These are phyloP conservation scores for Calonectria pseudoreteaudii DNA, from an alignment of 2,329 filamentous ascomycete genomes.

Conservation along the genomic window DNA sequence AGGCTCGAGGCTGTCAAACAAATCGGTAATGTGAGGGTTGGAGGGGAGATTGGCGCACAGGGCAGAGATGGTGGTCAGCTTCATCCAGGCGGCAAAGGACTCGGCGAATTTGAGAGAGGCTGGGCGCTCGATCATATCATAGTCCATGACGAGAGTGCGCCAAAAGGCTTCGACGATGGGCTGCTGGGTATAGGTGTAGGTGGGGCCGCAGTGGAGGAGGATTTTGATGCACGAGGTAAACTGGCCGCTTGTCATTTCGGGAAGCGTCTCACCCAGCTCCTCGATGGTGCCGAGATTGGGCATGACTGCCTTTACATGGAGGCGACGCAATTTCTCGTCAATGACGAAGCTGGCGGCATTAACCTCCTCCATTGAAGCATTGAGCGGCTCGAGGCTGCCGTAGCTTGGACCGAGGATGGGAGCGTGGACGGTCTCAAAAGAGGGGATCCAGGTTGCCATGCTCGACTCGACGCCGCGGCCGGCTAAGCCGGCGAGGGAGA, in stretches of 20 bases:
- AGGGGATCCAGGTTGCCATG: slow-evolving; percentile 36
- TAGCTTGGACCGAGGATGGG: slow-evolving; percentile 31
- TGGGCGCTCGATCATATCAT: slow-evolving; percentile 33
- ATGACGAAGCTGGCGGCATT: slow-evolving; percentile 21
- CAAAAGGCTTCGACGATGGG: slow-evolving; percentile 43
- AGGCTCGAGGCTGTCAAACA: slow-evolving; percentile 34
- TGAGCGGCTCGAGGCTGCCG: slow-evolving; percentile 21
- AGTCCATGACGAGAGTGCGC: slow-evolving; percentile 42
- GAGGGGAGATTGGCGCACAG: slow-evolving; percentile 8
- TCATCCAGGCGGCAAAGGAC: slow-evolving; percentile 33
- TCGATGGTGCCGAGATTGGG: slow-evolving; percentile 36
- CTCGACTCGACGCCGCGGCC: slow-evolving; percentile 21
- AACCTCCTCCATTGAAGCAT: slow-evolving; percentile 8
- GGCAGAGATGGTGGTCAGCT: slow-evolving; percentile 26
- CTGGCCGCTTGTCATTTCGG: slow-evolving; percentile 18
- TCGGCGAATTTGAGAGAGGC: slow-evolving; percentile 26
- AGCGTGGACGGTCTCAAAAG: slow-evolving; percentile 33
- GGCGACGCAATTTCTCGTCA: slow-evolving; percentile 13
- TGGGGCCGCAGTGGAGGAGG: slow-evolving; percentile 35
- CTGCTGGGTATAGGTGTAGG: slow-evolving; percentile 33
- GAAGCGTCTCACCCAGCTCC: slow-evolving; percentile 26
- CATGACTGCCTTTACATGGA: slow-evolving; percentile 28
- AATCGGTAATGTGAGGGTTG: slow-evolving; percentile 26
- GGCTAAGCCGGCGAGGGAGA: slow-evolving; percentile 34
- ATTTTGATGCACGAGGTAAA: slow-evolving; percentile 32